Evolutionary conservation across 148 eudicot species (phyloP).

Genomic region (Camellia sinensis): DNA sequence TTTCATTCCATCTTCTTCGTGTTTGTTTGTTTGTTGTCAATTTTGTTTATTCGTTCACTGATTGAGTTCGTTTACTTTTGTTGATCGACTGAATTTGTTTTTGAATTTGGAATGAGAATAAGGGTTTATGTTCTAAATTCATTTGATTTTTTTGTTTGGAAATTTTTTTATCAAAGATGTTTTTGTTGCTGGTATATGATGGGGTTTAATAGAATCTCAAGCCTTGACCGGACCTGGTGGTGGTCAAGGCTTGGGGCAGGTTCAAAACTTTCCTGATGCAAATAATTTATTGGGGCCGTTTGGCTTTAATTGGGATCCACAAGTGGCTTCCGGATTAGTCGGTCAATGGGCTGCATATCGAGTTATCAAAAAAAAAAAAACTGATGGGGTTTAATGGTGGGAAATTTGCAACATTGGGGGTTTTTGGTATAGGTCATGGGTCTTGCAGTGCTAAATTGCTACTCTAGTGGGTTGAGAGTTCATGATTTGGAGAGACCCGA

Average conservation of each 20-base stretch:
- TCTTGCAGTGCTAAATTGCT: not conserved
- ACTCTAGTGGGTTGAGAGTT: not conserved
- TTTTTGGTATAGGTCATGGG: not conserved
- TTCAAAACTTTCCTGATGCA: no score
- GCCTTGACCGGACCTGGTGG: no score
- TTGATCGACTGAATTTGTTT: not conserved
- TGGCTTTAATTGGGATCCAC: no score
- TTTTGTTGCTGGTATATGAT: not conserved
- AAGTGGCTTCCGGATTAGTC: no score
- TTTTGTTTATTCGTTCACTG: not conserved
- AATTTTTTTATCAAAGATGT: not conserved
- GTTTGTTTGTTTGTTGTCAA: not conserved
- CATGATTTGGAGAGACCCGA: not conserved
- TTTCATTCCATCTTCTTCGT: not conserved
- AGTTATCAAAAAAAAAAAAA: not conserved
- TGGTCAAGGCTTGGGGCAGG: no score
- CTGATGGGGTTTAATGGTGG: not conserved
- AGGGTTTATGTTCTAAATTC: not conserved
- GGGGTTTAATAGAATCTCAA: no score
- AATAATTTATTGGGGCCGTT: no score
- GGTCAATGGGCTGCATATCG: no score
- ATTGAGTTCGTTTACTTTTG: not conserved
- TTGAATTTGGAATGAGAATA: not conserved
- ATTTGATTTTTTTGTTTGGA: not conserved
- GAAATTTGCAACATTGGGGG: not conserved